Conservation (phyloP, 2,329 filamentous ascomycete genomes). For the Cladosporium sphaerospermum region DNA sequence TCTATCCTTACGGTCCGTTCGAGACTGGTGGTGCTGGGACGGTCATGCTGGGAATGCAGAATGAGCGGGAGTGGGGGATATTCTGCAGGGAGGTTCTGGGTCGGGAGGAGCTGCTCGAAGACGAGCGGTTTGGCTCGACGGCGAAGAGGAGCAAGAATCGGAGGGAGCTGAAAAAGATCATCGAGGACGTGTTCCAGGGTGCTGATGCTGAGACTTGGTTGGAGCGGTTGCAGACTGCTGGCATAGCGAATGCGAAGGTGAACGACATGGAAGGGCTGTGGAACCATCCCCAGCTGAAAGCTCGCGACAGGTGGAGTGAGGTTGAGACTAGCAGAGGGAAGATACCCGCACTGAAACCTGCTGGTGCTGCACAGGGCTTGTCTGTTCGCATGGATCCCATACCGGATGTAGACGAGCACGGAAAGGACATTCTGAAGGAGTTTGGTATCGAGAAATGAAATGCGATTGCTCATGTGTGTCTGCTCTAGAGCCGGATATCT, state of each 20-base stretch:
- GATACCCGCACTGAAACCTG: slow-evolving; percentile 44
- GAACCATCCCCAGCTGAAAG: slow-evolving; percentile 46
- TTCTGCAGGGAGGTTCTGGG: slow-evolving; percentile 43
- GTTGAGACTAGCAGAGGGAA: slow-evolving; percentile 40
- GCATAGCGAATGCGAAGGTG: slow-evolving; percentile 49
- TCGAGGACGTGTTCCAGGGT: slow-evolving; percentile 31
- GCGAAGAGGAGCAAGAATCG: slow-evolving; percentile 5
- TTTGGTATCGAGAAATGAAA: slow-evolving; percentile 4
- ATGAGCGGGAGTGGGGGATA: slow-evolving; percentile 48
- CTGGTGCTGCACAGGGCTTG: slow-evolving; percentile 33
- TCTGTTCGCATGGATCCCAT: slow-evolving; percentile 37
- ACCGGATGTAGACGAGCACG: slow-evolving; percentile 46
- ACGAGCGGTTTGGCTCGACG: slow-evolving; percentile 28
- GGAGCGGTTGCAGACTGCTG: slow-evolving; percentile 37
- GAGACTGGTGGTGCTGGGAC: slow-evolving; percentile 38
- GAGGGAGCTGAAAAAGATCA: slow-evolving; percentile 2
- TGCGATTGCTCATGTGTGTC: too few relatives aligned
- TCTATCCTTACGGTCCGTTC: slow-evolving; percentile 52
- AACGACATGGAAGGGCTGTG: slow-evolving; percentile 50
- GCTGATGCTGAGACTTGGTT: slow-evolving; percentile 36
- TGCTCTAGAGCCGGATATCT: neutral
- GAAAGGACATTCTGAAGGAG: slow-evolving; percentile 32
- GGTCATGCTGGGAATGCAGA: slow-evolving; percentile 51
- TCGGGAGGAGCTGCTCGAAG: slow-evolving; percentile 35
- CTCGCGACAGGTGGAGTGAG: slow-evolving; percentile 44